Conservation (phyloP, 371 early-diverging fungal species). For the Apophysomyces trapeziformis region DNA sequence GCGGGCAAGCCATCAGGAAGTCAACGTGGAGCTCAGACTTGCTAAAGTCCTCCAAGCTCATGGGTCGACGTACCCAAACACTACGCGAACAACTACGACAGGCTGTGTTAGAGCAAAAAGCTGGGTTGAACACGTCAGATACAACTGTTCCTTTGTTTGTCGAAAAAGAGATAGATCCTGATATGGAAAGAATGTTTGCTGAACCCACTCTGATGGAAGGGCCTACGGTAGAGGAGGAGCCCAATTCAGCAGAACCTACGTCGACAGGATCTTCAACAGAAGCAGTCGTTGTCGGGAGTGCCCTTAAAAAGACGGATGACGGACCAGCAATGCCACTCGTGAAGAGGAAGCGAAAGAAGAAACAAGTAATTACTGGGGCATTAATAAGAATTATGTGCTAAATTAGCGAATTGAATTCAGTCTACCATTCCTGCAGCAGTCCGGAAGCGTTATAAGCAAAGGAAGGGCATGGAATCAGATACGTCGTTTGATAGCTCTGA, state of each 20-base stretch:
- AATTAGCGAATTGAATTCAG: conserved; percentile 14
- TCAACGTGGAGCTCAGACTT: conserved; percentile 75
- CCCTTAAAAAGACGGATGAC: conserved; percentile 46
- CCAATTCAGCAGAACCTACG: conserved; percentile 11
- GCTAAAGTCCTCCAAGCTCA: conserved; percentile 78
- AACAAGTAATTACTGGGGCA: conserved; percentile 24
- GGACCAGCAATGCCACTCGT: conserved; percentile 33
- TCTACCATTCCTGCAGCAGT: conserved; percentile 50
- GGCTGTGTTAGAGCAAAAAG: conserved; percentile 75
- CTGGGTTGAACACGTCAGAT: conserved; percentile 66
- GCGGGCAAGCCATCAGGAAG: conserved; percentile 25
- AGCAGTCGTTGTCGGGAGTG: conserved; percentile 46
- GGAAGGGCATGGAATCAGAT: conserved; percentile 60
- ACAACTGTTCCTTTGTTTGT: conserved; percentile 52
- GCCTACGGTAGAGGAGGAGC: not conserved
- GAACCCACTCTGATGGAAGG: conserved; percentile 11
- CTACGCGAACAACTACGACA: conserved; percentile 72
- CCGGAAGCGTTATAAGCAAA: conserved; percentile 47
- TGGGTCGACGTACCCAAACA: conserved; percentile 74
- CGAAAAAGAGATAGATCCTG: conserved; percentile 42
- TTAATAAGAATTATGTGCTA: not conserved
- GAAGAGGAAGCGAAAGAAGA: conserved; percentile 54
- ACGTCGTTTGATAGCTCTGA: conserved; percentile 72
- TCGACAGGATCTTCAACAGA: conserved; percentile 6
- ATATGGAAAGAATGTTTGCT: conserved; percentile 19